Base-by-base conservation (phyloP, 495 filamentous ascomycete species). In the Penicillium salamii region DNA sequence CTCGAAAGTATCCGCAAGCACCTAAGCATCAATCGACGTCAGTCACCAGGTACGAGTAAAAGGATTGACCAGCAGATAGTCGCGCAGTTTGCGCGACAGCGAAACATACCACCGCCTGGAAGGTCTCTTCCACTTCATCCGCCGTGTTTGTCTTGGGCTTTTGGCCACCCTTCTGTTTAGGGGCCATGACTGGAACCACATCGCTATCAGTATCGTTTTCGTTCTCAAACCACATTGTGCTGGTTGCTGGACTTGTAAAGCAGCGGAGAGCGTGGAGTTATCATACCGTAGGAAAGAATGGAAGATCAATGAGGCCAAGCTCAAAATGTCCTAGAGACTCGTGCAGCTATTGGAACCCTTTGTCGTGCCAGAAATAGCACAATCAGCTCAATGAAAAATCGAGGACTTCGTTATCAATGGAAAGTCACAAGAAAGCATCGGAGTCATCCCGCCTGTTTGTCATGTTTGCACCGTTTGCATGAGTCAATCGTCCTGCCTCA, bases 1-100 rank as follows among this genome's bases (percentile, higher is more conserved):
- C 69, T 97, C 90, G 65, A 93, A 97, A 6, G 90, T 89, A 76
- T 98, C 95, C 50, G 91, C 86, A 55, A 97, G 82, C 18, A 95
- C 75, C 84, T 84, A 72, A 3, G 38, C 17, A 23, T 26, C 37
- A 0, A 36, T 34, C 44, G n/a, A 28, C 23, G 45, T 65, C 48
- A 59, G 41, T 13, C 31, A 44, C 60, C 48, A 24, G n/a, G 13
- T 9, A 7, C 9, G 21, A 3, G n/a, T 5, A 34, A 15, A 15
- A n/a, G n/a, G n/a, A 56, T 43, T 24, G 61, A 48, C 51, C 46
- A 37, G 14, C 18, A 49, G 35, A 40, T 12, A 19, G 26, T 28
- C 13, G 8, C 41, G 32, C 23, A 46, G 23, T 11, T 12, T 15
- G 23, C 34, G 18, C 24, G 32, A 37, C 15, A 24, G 33, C 13